Percentiles rank a stretch among this genome's conserved stretches.
phyloP scores from a whole-genome alignment of 164 flowering plant species.

The Annona squamosa region DNA sequence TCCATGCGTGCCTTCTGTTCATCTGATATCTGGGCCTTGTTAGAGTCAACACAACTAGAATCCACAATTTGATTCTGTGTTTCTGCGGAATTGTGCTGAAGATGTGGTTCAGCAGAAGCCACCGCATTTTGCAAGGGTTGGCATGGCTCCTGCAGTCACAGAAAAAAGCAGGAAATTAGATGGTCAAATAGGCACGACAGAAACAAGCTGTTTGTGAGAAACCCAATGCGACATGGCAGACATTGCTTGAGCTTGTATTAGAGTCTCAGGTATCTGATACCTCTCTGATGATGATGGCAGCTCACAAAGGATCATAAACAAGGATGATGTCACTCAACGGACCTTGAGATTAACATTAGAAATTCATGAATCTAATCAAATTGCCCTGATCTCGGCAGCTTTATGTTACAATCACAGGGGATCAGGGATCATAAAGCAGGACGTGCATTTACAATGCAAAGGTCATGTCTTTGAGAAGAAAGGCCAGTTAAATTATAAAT shows the following conservation, averaged over 20 bases:
- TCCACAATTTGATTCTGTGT: conserved; percentile 15
- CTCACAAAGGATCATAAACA: too few species aligned
- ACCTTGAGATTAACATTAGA: too few species aligned
- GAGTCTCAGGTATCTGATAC: background rate
- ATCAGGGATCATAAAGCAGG: background rate
- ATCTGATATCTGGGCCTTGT: conserved; percentile 25
- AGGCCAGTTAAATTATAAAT: background rate
- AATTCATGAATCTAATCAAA: background rate
- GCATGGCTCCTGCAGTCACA: conserved; percentile 28
- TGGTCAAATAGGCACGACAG: background rate
- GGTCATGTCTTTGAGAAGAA: background rate
- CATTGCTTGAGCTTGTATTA: background rate
- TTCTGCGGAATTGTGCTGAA: conserved; percentile 10
- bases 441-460: background rate
- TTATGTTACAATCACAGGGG: background rate
- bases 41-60: conserved; percentile 10
- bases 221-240: background rate
- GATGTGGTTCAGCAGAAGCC: conserved; percentile 7
- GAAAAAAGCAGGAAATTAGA: background rate
- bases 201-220: background rate
- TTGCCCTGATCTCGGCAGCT: background rate
- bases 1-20: conserved; percentile 64
- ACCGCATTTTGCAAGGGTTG: conserved; percentile 5
- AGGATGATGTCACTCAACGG: too few species aligned
- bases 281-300: too few species aligned